Evolutionary conservation across 345 rosid species (phyloP), one percentile per base, ranked within the genome.

Genomic region (Lepidium sativum): DNA sequence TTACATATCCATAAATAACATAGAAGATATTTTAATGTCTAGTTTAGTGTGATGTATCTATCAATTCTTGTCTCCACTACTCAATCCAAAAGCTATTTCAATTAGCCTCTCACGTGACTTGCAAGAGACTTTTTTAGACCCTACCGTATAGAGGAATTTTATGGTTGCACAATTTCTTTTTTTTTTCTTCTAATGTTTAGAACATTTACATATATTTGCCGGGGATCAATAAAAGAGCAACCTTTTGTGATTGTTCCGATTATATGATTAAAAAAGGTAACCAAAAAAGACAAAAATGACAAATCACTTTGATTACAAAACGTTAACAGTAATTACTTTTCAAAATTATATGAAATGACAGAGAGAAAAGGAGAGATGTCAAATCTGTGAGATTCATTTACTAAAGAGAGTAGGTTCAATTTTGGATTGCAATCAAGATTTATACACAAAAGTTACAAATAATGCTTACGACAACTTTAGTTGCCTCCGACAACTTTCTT

Each of bases 401-500:
- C 39, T 52, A 47, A 15, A 60, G 45, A 60, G 60, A 60, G 31
- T 60, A 60, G 67, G 54, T 39, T 33, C 29, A 20, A 15, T 41
- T 42, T 54, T 52, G 68, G 68, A 54, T 53, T 52, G 48, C 4
- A 61, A 33, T 52, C 61, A 27, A 69, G 21, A 34, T 39, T 63
- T 49, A 59, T 49, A 68, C 52, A 40, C 44, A 41, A 41, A 43
- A 37, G 68, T 63, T 49, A 27, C 50, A 39, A 63, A 29, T 18
- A 38, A 21, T 32, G 60, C 42, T 60, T 51, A 60, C 20, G 60
- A 50, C 18, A 18, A 48, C 49, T 57, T 56, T 40, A 51, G 73
- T 88, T 39, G 84, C 81, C 78, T 80, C 83, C 9, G 77, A 77
- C 75, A 85, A 65, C 72, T 59, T 68, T 60, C 72, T 64, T 16